A percentile compares a stretch with the other conserved stretches of the same genome.
Evolutionary conservation across 345 rosid species (phyloP).

Genomic region (Salix suchowensis): DNA sequence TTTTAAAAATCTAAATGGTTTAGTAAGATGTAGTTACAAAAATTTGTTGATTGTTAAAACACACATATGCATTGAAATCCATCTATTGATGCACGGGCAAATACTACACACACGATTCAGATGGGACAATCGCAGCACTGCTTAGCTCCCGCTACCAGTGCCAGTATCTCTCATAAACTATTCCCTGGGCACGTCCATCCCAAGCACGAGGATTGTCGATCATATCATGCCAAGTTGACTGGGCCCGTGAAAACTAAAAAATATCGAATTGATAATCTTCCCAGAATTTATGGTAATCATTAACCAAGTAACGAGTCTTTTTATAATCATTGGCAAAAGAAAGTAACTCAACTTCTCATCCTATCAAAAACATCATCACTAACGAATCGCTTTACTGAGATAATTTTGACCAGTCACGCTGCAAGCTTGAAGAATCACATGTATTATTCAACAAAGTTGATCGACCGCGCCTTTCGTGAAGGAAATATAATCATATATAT

Average conservation of each 20-base stretch:
- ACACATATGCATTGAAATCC: neutral
- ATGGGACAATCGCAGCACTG: neutral
- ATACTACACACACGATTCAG: neutral
- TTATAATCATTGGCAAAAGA: neutral
- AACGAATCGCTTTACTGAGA: neutral
- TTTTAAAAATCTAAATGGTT: too few species aligned
- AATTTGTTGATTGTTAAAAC: too few species aligned
- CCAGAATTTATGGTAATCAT: neutral
- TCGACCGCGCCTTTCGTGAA: neutral
- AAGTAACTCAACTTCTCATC: neutral
- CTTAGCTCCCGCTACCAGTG: neutral
- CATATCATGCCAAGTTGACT: too few species aligned
- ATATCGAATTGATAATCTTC: too few species aligned
- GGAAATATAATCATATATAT: neutral
- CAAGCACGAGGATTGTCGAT: neutral
- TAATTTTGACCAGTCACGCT: neutral
- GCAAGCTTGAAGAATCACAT: neutral
- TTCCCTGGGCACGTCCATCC: neutral
- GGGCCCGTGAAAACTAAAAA: neutral
- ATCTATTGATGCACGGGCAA: neutral
- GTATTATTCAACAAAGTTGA: neutral
- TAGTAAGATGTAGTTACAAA: too few species aligned
- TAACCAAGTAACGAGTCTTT: neutral
- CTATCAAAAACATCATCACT: neutral
- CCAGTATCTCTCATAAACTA: too few species aligned